Percentiles rank a stretch among this genome's conserved stretches.
phyloP scores from a whole-genome alignment of 2,329 filamentous ascomycete species.

The Colletotrichum filicis region DNA sequence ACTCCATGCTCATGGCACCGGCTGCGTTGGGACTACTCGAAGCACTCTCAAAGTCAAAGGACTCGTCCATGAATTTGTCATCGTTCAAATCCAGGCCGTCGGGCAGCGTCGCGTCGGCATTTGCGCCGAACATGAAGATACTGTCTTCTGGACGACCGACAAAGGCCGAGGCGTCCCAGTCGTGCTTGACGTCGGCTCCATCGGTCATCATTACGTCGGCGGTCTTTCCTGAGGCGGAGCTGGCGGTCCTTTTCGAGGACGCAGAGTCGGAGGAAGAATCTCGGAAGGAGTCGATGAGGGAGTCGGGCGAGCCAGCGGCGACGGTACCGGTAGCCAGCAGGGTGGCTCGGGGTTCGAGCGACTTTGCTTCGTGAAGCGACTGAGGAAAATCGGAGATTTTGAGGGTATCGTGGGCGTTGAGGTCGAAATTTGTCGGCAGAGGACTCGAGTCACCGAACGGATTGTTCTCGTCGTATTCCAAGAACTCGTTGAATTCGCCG shows the following conservation, averaged over 20 bases:
- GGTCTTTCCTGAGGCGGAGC: constrained; percentile 58
- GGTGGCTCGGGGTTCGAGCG: constrained; percentile 32
- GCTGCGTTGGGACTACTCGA: constrained; percentile 64
- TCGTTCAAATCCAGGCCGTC: constrained; percentile 46
- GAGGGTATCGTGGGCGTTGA: constrained; percentile 50
- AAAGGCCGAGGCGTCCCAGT: constrained; percentile 52
- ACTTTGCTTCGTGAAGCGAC: constrained; percentile 30
- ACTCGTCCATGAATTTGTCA: constrained; percentile 58
- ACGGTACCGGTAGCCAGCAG: constrained; percentile 40
- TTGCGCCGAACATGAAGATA: constrained; percentile 47
- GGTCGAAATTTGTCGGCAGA: constrained; percentile 42
- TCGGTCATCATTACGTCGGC: constrained; percentile 58
- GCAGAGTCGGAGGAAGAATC: constrained; percentile 66
- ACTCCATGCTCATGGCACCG: constrained; percentile 48
- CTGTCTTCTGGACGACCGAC: constrained; percentile 49
- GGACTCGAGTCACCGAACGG: constrained; percentile 46
- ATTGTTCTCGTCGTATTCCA: constrained; percentile 50
- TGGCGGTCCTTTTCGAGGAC: constrained; percentile 59
- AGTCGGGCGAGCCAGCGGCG: constrained; percentile 53
- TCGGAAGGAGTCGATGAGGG: constrained; percentile 54
- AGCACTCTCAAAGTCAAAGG: constrained; percentile 69
- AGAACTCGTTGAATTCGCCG: constrained; percentile 45
- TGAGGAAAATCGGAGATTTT: constrained; percentile 44
- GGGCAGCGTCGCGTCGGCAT: constrained; percentile 39
- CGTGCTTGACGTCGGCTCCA: constrained; percentile 51